A percentile compares a stretch with the other conserved stretches of the same genome.
Conservation (phyloP, 1,139 yeast genomes). For the Suhomyces bolitotheri region DNA sequence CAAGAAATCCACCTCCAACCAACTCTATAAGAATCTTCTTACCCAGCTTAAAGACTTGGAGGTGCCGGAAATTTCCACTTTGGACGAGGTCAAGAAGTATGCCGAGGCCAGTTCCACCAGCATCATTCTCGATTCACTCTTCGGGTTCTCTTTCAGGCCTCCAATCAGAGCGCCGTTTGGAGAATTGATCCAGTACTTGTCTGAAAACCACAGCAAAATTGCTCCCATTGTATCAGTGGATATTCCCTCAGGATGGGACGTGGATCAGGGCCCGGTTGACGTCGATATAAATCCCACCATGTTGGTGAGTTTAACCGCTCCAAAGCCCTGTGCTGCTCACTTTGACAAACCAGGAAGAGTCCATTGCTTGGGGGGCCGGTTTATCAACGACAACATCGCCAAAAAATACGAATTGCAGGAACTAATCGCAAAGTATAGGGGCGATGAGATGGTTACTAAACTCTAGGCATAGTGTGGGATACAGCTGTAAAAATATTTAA, state of each 20-base stretch:
- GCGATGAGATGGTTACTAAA: conserved; percentile 42
- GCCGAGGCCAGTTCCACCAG: conserved; percentile 15
- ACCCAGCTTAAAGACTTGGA: conserved; percentile 62
- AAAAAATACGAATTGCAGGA: conserved; percentile 66
- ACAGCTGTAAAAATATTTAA: too few relatives aligned
- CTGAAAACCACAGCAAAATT: conserved; percentile 28
- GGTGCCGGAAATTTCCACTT: conserved; percentile 43
- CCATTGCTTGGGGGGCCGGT: conserved; percentile 91
- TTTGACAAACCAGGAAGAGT: conserved; percentile 37
- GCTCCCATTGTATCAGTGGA: conserved; percentile 79
- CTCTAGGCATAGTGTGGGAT: conserved; percentile 15
- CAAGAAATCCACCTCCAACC: conserved; percentile 48
- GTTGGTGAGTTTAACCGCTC: conserved; percentile 86
- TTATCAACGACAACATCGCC: conserved; percentile 67
- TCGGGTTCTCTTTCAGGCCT: conserved; percentile 92
- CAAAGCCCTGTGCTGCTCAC: conserved; percentile 76
- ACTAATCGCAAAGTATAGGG: conserved; percentile 31
- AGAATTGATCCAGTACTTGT: conserved; percentile 51
- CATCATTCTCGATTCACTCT: conserved; percentile 74
- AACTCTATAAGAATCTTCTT: conserved; percentile 46
- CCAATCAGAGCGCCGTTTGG: conserved; percentile 84
- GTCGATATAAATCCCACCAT: conserved; percentile 58
- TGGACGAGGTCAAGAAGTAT: conserved; percentile 37
- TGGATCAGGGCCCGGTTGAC: conserved; percentile 72
- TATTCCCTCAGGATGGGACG: conserved; percentile 97